Evolutionary conservation across 306 rosid species (phyloP).

Genomic region (Malus fusca): DNA sequence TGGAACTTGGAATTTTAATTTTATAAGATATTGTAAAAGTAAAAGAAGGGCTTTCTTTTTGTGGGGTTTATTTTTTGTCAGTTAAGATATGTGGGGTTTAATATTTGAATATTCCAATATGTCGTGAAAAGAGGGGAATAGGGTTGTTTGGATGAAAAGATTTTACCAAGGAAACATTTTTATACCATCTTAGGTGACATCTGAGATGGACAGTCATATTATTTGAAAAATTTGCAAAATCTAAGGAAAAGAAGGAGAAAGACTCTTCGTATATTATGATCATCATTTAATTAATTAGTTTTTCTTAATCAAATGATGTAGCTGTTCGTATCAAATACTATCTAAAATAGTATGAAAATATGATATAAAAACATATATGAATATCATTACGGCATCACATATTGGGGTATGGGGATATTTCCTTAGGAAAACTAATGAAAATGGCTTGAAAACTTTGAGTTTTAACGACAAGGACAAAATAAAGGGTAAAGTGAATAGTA

Average conservation of each 20-base stretch:
- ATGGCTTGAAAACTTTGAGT: too few relatives aligned
- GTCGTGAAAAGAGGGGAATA: background rate
- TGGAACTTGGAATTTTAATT: background rate
- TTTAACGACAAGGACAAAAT: too few relatives aligned
- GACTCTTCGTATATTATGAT: rapidly evolving
- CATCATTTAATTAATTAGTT: too few relatives aligned
- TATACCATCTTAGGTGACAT: too few relatives aligned
- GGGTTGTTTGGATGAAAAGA: background rate
- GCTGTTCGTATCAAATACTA: rapidly evolving
- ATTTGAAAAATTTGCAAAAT: too few relatives aligned
- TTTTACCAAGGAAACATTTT: background rate
- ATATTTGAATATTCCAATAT: background rate
- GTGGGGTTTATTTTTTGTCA: background rate
- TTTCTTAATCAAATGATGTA: too few relatives aligned
- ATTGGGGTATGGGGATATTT: slow-evolving; percentile 4
- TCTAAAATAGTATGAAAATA: too few relatives aligned
- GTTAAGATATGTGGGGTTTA: slow-evolving; percentile 4
- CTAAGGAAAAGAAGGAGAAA: rapidly evolving
- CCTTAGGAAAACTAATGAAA: too few relatives aligned
- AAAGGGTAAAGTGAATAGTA: too few relatives aligned
- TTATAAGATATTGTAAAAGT: background rate
- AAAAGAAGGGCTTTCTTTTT: background rate
- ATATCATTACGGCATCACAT: background rate
- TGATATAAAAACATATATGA: too few relatives aligned
- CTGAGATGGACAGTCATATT: rapidly evolving